These are phyloP conservation scores for Kazachstania kunashirensis DNA, from an alignment of 805 yeast species.

Conservation along the genomic window DNA sequence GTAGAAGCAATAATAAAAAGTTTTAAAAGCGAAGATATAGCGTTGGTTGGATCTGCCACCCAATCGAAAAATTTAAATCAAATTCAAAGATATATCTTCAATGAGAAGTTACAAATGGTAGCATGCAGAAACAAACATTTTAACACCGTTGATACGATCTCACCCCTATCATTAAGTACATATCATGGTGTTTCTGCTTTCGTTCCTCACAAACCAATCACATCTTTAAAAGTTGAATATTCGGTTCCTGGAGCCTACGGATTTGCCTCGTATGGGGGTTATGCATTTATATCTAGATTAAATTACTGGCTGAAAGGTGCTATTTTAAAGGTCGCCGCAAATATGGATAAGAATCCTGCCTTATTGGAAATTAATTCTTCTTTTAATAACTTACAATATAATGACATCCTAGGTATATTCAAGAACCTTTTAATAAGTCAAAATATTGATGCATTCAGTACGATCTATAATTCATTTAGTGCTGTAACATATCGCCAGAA, in stretches of 20 bases:
- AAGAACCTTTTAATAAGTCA: slow-evolving; percentile 15
- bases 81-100: slow-evolving; percentile 30
- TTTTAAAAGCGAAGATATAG: slow-evolving; percentile 8
- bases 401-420: slow-evolving; percentile 13
- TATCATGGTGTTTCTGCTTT: slow-evolving; percentile 56
- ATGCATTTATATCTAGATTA: slow-evolving; percentile 42
- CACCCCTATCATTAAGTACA: slow-evolving; percentile 41
- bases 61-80: slow-evolving; percentile 17
- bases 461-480: slow-evolving; percentile 13
- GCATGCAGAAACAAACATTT: slow-evolving; percentile 59
- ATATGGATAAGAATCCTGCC: slow-evolving; percentile 6
- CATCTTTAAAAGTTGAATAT: slow-evolving; percentile 42
- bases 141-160: slow-evolving; percentile 37
- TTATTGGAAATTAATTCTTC: slow-evolving; percentile 10
- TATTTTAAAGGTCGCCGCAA: slow-evolving; percentile 14
- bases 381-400: slow-evolving; percentile 9
- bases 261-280: slow-evolving; percentile 31
- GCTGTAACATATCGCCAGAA: slow-evolving; percentile 20
- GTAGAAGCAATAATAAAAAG: slow-evolving; percentile 8
- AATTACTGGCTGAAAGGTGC: slow-evolving; percentile 42
- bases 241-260: slow-evolving; percentile 29
- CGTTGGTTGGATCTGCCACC: slow-evolving; percentile 6
- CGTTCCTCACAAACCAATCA: slow-evolving; percentile 41
- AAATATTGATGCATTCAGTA: slow-evolving; percentile 11
- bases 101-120: slow-evolving; percentile 30